Percentiles rank a stretch among this genome's conserved stretches.
Conservation (phyloP, 768 basidiomycete genomes). For the Xanthoconium purpureum region DNA sequence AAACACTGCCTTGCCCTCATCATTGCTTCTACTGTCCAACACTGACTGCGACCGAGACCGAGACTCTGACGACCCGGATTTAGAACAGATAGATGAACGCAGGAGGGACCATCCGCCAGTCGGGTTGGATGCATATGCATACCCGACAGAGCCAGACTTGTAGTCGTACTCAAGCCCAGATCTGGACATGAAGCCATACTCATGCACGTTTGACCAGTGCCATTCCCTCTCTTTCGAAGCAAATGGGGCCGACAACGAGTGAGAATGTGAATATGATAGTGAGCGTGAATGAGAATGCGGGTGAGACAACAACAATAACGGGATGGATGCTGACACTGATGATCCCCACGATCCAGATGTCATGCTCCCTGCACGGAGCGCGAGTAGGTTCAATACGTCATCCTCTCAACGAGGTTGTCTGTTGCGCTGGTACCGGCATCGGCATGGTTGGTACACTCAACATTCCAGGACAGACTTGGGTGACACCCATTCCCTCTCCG, state of each 20-base stretch:
- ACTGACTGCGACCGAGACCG: constrained; percentile 33
- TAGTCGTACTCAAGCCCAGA: neutral
- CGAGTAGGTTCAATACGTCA: constrained; percentile 28
- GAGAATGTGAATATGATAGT: constrained; percentile 2
- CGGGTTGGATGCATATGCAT: constrained; percentile 14
- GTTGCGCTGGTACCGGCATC: neutral
- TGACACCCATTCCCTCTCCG: too few species aligned
- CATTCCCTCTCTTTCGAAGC: constrained; percentile 4
- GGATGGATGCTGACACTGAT: constrained; percentile 18
- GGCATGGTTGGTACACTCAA: too few species aligned
- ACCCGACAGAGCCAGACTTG: neutral
- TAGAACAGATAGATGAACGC: constrained; percentile 47
- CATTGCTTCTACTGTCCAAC: constrained; percentile 39
- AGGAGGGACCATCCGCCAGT: constrained; percentile 55
- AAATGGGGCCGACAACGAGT: constrained; percentile 1
- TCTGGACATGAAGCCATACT: constrained; percentile 1
- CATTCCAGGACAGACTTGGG: too few species aligned
- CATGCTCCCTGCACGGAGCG: constrained; percentile 16
- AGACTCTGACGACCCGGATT: constrained; percentile 37
- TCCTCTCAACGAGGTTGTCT: constrained; percentile 9
- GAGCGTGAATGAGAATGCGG: neutral
- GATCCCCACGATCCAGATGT: neutral
- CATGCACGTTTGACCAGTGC: constrained; percentile 14
- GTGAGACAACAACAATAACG: neutral
- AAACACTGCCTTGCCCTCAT: constrained; percentile 18